Percentiles rank a stretch among this genome's conserved stretches.
Evolutionary conservation across 192 early-diverging fungal genomes (phyloP).

Genomic region (Ambispora gerdemannii): DNA sequence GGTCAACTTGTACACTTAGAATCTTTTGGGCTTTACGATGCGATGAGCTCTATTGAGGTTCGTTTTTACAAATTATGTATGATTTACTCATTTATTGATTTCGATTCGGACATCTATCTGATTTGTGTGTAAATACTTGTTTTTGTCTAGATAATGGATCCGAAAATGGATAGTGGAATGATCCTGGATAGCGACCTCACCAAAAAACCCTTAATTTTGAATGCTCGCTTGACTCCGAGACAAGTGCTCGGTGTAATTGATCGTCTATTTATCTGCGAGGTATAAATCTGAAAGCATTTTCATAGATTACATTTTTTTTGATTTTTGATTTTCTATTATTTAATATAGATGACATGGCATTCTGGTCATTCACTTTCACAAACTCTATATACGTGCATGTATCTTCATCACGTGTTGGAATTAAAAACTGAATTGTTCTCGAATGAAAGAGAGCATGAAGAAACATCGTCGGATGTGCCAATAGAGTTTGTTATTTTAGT

Average conservation of each 20-base stretch:
- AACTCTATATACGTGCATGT: slow-evolving; percentile 56
- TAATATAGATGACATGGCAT: slow-evolving; percentile 55
- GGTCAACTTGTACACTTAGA: slow-evolving; percentile 56
- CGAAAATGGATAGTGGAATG: slow-evolving; percentile 64
- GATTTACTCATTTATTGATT: not conserved
- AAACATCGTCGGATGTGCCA: slow-evolving; percentile 11
- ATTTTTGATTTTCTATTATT: slow-evolving; percentile 5
- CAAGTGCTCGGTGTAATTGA: slow-evolving; percentile 54
- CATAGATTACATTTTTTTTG: not conserved
- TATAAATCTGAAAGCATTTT: slow-evolving; percentile 25
- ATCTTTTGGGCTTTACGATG: slow-evolving; percentile 57
- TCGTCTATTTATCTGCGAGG: slow-evolving; percentile 51
- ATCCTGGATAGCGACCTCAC: slow-evolving; percentile 40
- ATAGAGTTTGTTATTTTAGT: slow-evolving; percentile 40
- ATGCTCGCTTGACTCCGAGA: slow-evolving; percentile 32
- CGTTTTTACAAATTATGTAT: not conserved
- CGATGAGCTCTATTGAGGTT: slow-evolving; percentile 61
- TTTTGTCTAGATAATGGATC: slow-evolving; percentile 54
- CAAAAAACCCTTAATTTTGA: slow-evolving; percentile 38
- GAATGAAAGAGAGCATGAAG: not conserved
- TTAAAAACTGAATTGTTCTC: slow-evolving; percentile 33
- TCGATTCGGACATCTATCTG: not conserved
- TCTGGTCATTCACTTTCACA: slow-evolving; percentile 60
- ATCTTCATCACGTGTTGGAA: slow-evolving; percentile 45
- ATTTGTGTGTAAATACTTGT: not conserved